Evolutionary conservation across 352 stramenopile species (phyloP), one percentile per base, ranked within the genome.

Genomic region (Blastocystis sp.): DNA sequence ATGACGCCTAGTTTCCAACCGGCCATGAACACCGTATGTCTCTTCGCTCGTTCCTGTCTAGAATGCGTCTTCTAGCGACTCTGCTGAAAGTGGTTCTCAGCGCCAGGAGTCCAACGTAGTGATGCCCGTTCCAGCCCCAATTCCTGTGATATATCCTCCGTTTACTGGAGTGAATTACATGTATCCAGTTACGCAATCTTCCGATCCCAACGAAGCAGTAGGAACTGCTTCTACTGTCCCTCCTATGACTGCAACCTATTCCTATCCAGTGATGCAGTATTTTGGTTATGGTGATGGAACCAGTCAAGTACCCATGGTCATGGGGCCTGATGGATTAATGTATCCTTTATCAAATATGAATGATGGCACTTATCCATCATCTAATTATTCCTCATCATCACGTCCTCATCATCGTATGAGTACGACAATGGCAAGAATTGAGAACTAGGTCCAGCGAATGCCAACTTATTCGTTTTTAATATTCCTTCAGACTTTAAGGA

Each of bases 401-500:
- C 29, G 29, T 34, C 29, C 29, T 34, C 29, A 34, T 34, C 29
- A 34, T 34, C 29, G 29, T 34, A 34, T 34, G 29, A 34, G 29
- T 34, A 34, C 29, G 29, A 1, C 29, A 34, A 34, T 34, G 29
- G 29, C 29, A 34, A 34, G 29, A 34, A 34, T 34, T 73, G 62
- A 73, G 8, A 20, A 41, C 26, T 43, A 73, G 62, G 23, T 59
- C 50, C 66, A 34, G 29, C 47, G 45, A 23, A 84, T 41, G 50
- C 47, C 20, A 84, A 84, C 23, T 37, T 84, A 11, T 84, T 84
- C 43, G 50, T 84, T 15, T 84, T 66, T 29, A 84, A 84, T 29
- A 69, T 84, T 26, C 56, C 73, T 11, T 50, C 73, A 2, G 34
- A 9, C 23, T 84, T 47, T 45, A 47, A 47, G 23, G 73, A 84